These are phyloP conservation scores for Volvariella surrecta DNA, from an alignment of 1,284 basidiomycete species.

Conservation along the genomic window DNA sequence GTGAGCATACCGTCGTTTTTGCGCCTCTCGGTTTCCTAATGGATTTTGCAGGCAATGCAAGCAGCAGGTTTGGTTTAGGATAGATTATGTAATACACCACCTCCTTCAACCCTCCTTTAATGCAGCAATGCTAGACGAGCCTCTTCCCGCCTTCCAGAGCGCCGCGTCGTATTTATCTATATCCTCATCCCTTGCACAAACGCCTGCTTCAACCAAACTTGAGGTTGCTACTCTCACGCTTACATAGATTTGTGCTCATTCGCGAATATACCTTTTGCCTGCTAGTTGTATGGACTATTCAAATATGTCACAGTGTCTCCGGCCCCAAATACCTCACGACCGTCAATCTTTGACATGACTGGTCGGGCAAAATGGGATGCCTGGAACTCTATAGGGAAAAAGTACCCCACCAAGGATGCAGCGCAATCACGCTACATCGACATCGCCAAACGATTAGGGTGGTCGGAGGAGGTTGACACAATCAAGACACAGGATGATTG, in stretches of 20 bases:
- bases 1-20: conserved; percentile 27
- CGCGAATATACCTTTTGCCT: conserved; percentile 10
- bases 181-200: conserved; percentile 39
- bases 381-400: conserved; percentile 52
- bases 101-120: conserved; percentile 5
- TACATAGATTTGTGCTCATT: conserved; percentile 18
- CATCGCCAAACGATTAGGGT: conserved; percentile 63
- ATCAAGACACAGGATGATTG: conserved; percentile 7
- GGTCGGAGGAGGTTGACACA: conserved; percentile 34
- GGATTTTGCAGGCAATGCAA: conserved; percentile 62
- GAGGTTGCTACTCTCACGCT: conserved; percentile 47
- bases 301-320: conserved; percentile 62
- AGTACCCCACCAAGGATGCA: conserved; percentile 34
- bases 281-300: conserved; percentile 81
- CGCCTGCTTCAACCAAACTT: conserved; percentile 55
- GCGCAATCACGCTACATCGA: conserved; percentile 61
- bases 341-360: conserved; percentile 76
- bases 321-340: conserved; percentile 49
- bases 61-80: conserved; percentile 73
- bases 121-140: conserved; percentile 12
- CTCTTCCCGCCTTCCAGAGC: conserved; percentile 46
- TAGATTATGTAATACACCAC: conserved; percentile 3
- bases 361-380: conserved; percentile 87
- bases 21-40: conserved; percentile 2
- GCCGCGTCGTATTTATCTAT: conserved; percentile 61